These are phyloP conservation scores for Boletus rubropictus DNA, from an alignment of 768 basidiomycete genomes.

Conservation along the genomic window DNA sequence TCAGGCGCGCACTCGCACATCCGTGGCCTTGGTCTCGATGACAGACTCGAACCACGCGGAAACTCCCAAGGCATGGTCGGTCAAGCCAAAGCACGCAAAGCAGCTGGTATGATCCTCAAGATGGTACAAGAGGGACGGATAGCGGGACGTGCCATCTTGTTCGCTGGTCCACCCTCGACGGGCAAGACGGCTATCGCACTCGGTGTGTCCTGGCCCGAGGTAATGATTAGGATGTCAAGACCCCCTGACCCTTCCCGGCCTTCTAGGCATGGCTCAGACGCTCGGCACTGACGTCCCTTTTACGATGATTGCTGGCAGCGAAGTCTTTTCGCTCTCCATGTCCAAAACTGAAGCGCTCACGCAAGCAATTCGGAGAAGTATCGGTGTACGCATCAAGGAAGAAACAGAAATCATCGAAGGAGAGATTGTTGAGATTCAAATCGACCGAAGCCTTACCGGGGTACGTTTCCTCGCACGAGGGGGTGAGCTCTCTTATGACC, in stretches of 20 bases:
- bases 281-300: conserved; percentile 94
- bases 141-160: conserved; percentile 92
- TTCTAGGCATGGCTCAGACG: conserved; percentile 89
- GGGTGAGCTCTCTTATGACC: not conserved
- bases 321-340: conserved; percentile 98
- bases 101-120: conserved; percentile 94
- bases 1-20: conserved; percentile 91
- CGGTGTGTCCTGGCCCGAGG: conserved; percentile 45
- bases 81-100: conserved; percentile 92
- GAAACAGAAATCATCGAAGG: conserved; percentile 97
- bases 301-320: conserved; percentile 95
- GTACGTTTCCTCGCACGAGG: conserved; percentile 38
- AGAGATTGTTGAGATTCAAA: conserved; percentile 97
- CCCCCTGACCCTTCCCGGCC: not conserved
- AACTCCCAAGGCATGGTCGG: conserved; percentile 97
- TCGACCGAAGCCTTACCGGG: conserved; percentile 93
- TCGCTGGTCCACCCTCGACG: conserved; percentile 95
- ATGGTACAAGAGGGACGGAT: conserved; percentile 98
- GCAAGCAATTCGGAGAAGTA: conserved; percentile 91
- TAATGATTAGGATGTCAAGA: too few species aligned
- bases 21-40: conserved; percentile 90
- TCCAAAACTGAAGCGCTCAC: conserved; percentile 98
- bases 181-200: conserved; percentile 98
- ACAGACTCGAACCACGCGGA: conserved; percentile 80
- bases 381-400: conserved; percentile 96